Evolutionary conservation across 2,329 filamentous ascomycete genomes (phyloP).

Genomic region (Neurospora sp.): DNA sequence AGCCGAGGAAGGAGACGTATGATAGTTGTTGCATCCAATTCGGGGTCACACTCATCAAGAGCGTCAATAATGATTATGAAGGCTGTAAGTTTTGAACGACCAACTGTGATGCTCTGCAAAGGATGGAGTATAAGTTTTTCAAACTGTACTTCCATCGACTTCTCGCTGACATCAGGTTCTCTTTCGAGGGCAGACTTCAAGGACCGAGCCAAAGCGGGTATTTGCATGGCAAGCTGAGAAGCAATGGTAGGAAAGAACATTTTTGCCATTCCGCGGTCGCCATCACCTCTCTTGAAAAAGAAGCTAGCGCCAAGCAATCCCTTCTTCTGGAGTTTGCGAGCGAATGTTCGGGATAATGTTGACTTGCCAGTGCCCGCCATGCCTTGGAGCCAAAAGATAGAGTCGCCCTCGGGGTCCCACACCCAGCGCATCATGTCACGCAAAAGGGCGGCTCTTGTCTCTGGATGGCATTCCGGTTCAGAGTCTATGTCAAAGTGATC

Average conservation of each 20-base stretch:
- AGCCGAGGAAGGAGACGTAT: conserved; percentile 18
- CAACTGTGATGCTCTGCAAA: conserved; percentile 10
- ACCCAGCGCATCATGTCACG: conserved; percentile 22
- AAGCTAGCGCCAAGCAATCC: conserved; percentile 27
- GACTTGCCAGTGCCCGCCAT: conserved; percentile 32
- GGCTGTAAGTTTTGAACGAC: neutral
- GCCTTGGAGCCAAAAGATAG: conserved; percentile 28
- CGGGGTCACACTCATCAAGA: conserved; percentile 25
- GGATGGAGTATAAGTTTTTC: conserved; percentile 29
- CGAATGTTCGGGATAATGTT: conserved; percentile 27
- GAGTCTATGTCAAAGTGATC: conserved; percentile 24
- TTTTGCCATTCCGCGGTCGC: conserved; percentile 25
- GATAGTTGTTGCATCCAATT: conserved; percentile 20
- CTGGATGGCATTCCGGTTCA: conserved; percentile 21
- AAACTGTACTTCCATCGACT: conserved; percentile 28
- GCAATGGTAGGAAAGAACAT: conserved; percentile 32
- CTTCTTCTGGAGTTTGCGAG: conserved; percentile 9
- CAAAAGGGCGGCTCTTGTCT: conserved; percentile 25
- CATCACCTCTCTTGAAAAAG: conserved; percentile 35
- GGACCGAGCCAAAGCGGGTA: conserved; percentile 20
- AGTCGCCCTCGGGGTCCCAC: conserved; percentile 10
- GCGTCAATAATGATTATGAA: conserved; percentile 24
- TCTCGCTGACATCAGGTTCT: conserved; percentile 17
- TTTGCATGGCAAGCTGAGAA: conserved; percentile 20
- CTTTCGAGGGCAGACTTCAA: conserved; percentile 23